A percentile compares a stretch with the other conserved stretches of the same genome.
Evolutionary conservation across 208 protist genomes (phyloP).

Genomic region (Phytomonas sp.): DNA sequence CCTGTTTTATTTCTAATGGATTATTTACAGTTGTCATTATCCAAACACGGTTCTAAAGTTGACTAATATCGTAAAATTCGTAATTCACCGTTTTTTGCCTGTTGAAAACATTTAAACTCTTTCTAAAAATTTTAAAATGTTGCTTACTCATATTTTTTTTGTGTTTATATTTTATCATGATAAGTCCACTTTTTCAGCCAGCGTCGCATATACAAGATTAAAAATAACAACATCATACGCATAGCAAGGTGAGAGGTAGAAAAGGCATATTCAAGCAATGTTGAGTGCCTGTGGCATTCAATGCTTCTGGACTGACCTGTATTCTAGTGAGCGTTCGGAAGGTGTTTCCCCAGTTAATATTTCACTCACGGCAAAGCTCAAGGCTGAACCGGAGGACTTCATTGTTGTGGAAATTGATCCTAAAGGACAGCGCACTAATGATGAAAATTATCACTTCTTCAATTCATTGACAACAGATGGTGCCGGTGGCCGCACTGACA

Average conservation of each 20-base stretch:
- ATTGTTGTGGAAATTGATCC: constrained; percentile 70
- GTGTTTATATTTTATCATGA: neutral
- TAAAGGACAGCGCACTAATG: constrained; percentile 39
- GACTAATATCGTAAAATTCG: neutral
- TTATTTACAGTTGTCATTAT: constrained; percentile 5
- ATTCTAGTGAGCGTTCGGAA: neutral
- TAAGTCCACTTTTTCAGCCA: neutral
- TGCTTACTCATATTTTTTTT: neutral
- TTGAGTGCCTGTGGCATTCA: neutral
- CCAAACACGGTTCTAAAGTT: neutral
- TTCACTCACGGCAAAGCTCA: constrained; percentile 26
- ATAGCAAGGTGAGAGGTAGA: neutral
- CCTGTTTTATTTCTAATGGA: neutral
- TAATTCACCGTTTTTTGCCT: neutral
- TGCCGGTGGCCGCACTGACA: neutral
- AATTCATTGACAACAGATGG: neutral
- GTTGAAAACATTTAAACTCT: neutral
- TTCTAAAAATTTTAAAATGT: neutral
- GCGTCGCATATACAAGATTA: neutral
- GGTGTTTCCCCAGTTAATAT: neutral
- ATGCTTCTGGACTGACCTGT: neutral
- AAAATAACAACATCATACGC: neutral
- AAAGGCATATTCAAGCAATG: neutral
- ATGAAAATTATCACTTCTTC: constrained; percentile 18
- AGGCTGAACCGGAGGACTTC: constrained; percentile 57